Evolutionary conservation across 495 filamentous ascomycete genomes (phyloP).

Genomic region (Penicillium coprophilum): DNA sequence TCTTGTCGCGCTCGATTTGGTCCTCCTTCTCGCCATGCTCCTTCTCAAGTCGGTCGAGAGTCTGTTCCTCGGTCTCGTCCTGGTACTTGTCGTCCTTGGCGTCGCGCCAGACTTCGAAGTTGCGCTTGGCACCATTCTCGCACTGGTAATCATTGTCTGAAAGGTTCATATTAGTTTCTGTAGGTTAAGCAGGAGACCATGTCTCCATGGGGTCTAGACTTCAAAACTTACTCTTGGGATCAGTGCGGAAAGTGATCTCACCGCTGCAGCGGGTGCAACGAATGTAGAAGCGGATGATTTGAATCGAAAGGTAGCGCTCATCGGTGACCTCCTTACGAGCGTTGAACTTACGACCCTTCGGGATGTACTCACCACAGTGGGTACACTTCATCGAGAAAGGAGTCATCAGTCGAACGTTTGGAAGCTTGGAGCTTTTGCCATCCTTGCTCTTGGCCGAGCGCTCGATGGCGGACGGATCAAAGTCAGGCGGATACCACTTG

Average conservation of each 20-base stretch:
- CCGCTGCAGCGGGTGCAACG: slow-evolving; percentile 84
- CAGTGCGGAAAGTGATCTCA: slow-evolving; percentile 93
- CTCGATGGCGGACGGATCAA: slow-evolving; percentile 83
- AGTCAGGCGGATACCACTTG: slow-evolving; percentile 94
- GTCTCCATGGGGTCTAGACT: fast-evolving
- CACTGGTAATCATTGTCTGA: slow-evolving; percentile 80
- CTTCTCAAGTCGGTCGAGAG: slow-evolving; percentile 77
- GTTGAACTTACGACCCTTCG: slow-evolving; percentile 96
- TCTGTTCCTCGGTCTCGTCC: slow-evolving; percentile 78
- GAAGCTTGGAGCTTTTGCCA: background rate
- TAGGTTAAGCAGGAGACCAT: background rate
- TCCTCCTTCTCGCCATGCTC: slow-evolving; percentile 62
- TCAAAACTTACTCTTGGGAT: slow-evolving; percentile 75
- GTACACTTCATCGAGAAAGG: slow-evolving; percentile 94
- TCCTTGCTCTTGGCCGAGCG: slow-evolving; percentile 45
- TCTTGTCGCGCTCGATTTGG: slow-evolving; percentile 62
- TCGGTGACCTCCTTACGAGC: slow-evolving; percentile 92
- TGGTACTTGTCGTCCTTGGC: slow-evolving; percentile 49
- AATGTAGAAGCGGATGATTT: slow-evolving; percentile 94
- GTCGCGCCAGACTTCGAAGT: slow-evolving; percentile 87
- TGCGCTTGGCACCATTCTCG: slow-evolving; percentile 83
- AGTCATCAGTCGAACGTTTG: slow-evolving; percentile 86
- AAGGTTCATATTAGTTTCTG: background rate
- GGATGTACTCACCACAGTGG: slow-evolving; percentile 93
- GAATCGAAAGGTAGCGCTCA: slow-evolving; percentile 85